These are phyloP conservation scores for Metschnikowia kofuensis DNA, from an alignment of 805 yeast species.

Conservation along the genomic window DNA sequence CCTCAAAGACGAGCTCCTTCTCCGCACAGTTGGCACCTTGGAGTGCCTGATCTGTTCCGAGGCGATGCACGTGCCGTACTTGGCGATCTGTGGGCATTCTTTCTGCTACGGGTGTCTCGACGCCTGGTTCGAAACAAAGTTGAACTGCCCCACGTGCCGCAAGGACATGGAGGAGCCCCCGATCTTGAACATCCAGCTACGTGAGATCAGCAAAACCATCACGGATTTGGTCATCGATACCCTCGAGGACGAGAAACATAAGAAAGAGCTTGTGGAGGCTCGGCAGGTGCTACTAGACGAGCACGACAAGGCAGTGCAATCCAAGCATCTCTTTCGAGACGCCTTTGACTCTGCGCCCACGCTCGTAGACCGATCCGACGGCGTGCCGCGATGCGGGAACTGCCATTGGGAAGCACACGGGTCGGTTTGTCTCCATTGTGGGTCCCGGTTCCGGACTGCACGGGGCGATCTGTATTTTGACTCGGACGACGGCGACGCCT, in stretches of 20 bases:
- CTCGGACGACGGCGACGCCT: constrained; percentile 37
- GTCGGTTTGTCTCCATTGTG: constrained; percentile 65
- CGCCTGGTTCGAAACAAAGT: constrained; percentile 56
- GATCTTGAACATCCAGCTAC: constrained; percentile 48
- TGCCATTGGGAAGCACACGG: constrained; percentile 83
- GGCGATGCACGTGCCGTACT: constrained; percentile 61
- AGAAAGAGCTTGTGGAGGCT: constrained; percentile 21
- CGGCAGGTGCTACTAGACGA: constrained; percentile 26
- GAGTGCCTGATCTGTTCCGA: constrained; percentile 72
- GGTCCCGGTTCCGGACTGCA: constrained; percentile 44
- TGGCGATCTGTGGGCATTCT: constrained; percentile 68
- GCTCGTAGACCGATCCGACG: constrained; percentile 60
- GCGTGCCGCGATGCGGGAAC: constrained; percentile 68
- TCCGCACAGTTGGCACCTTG: constrained; percentile 25
- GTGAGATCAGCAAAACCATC: constrained; percentile 39
- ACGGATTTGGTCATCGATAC: constrained; percentile 39
- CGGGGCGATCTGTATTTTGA: constrained; percentile 33
- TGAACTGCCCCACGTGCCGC: constrained; percentile 71
- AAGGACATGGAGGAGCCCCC: constrained; percentile 48
- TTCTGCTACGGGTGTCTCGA: constrained; percentile 66
- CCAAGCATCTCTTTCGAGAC: constrained; percentile 43
- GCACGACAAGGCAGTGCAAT: constrained; percentile 41
- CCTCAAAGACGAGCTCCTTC: constrained; percentile 23
- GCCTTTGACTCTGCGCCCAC: constrained; percentile 52
- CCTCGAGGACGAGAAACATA: constrained; percentile 25